phyloP scores from a whole-genome alignment of 2,329 filamentous ascomycete species.

The Stenocarpella maydis region DNA sequence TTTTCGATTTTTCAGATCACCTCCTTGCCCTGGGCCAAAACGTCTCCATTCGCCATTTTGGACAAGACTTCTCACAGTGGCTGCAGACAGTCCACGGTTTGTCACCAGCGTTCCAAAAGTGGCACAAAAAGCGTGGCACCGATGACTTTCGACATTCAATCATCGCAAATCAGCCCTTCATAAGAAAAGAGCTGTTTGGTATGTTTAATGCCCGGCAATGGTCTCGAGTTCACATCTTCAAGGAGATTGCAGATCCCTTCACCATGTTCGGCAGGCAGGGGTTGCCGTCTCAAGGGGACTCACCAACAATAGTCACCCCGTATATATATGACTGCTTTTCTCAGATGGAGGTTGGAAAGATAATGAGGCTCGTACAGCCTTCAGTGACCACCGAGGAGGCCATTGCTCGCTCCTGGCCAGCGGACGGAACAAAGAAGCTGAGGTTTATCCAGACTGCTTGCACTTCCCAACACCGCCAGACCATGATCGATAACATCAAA shows the following conservation, averaged over 20 bases:
- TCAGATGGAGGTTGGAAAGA: slow-evolving; percentile 65
- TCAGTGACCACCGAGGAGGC: slow-evolving; percentile 37
- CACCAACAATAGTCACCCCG: slow-evolving; percentile 72
- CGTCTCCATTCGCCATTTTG: slow-evolving; percentile 66
- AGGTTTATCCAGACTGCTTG: not conserved
- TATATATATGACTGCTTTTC: slow-evolving; percentile 72
- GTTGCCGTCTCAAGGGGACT: not conserved
- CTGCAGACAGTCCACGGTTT: slow-evolving; percentile 53
- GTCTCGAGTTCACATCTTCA: slow-evolving; percentile 58
- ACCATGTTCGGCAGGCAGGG: slow-evolving; percentile 22
- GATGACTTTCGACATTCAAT: slow-evolving; percentile 71
- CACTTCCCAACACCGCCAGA: slow-evolving; percentile 29
- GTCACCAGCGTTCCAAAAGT: slow-evolving; percentile 56
- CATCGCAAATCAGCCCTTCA: slow-evolving; percentile 66
- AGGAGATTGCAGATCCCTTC: slow-evolving; percentile 50
- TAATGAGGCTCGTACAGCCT: slow-evolving; percentile 52
- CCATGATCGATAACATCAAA: slow-evolving; percentile 47
- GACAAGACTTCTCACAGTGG: slow-evolving; percentile 65
- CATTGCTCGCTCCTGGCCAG: slow-evolving; percentile 36
- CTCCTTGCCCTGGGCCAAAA: slow-evolving; percentile 42
- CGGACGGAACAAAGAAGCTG: not conserved
- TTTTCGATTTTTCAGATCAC: slow-evolving; percentile 69
- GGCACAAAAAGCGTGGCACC: slow-evolving; percentile 58
- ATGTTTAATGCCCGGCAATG: slow-evolving; percentile 48
- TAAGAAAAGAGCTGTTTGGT: slow-evolving; percentile 70